Conservation (phyloP, 345 rosid species). For the Camelina neglecta region DNA sequence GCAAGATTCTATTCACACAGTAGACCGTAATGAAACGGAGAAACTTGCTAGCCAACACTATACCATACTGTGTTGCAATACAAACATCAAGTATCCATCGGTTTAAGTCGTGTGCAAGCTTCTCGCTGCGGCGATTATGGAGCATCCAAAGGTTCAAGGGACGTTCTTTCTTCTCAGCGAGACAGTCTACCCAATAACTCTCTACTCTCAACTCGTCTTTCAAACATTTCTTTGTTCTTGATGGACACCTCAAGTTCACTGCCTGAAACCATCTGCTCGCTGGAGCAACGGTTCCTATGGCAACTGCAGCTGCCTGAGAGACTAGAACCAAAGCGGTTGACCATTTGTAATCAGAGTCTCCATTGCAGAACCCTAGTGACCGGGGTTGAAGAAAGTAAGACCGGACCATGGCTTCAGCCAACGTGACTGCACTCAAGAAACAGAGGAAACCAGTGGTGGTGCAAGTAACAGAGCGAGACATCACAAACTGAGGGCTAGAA, state of each 20-base stretch:
- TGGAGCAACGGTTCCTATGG: conserved; percentile 71
- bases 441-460: conserved; percentile 81
- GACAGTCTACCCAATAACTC: conserved; percentile 63
- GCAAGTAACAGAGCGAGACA: conserved; percentile 80
- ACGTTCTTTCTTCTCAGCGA: conserved; percentile 67
- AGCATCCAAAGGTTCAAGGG: conserved; percentile 51
- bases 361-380: conserved; percentile 65
- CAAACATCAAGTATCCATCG: conserved; percentile 48
- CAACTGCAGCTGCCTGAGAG: conserved; percentile 66
- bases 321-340: conserved; percentile 58
- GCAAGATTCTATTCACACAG: conserved; percentile 46
- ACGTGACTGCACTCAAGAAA: conserved; percentile 57
- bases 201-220: conserved; percentile 56
- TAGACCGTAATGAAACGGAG: conserved; percentile 57
- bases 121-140: conserved; percentile 52
- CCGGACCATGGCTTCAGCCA: conserved; percentile 71
- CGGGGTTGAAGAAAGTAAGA: conserved; percentile 58
- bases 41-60: conserved; percentile 68
- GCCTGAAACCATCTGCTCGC: conserved; percentile 76
- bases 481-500: conserved; percentile 81
- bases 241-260: conserved; percentile 64
- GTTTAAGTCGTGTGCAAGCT: conserved; percentile 50
- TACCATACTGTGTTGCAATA: conserved; percentile 58
- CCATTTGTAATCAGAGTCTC: conserved; percentile 87
- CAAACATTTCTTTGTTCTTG: conserved; percentile 37